A percentile compares a stretch with the other conserved stretches of the same genome.
Conservation (phyloP, 2,329 filamentous ascomycete genomes). For the Seiridium cupressi region DNA sequence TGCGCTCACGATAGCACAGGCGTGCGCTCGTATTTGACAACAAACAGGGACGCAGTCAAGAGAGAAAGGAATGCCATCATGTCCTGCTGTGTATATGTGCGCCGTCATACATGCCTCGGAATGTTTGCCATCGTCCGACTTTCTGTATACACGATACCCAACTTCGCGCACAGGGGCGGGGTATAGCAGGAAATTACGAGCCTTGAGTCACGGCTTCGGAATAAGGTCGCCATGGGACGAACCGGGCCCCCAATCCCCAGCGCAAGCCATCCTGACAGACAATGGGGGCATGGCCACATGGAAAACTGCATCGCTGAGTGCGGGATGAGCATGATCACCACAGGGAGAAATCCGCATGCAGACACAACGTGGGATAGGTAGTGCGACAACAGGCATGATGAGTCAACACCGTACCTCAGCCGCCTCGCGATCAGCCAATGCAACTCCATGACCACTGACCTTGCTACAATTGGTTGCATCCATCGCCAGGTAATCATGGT, state of each 20-base stretch:
- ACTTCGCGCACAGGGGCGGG: not conserved
- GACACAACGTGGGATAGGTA: not conserved
- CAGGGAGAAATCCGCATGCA: not conserved
- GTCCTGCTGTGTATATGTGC: not conserved
- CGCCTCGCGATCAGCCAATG: not conserved
- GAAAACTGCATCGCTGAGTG: too few species aligned
- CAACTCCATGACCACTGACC: not conserved
- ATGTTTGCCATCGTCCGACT: not conserved
- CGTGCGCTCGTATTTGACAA: not conserved
- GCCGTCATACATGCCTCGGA: not conserved
- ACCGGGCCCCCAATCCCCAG: too few species aligned
- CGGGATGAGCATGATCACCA: not conserved
- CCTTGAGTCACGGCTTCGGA: not conserved
- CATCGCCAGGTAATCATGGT: not conserved
- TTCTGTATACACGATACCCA: not conserved
- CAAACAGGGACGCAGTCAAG: not conserved
- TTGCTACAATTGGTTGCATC: not conserved
- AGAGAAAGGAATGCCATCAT: not conserved
- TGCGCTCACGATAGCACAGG: not conserved
- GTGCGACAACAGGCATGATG: not conserved
- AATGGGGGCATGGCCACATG: too few species aligned
- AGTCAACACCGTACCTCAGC: slow-evolving; percentile 1
- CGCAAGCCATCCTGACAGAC: not conserved
- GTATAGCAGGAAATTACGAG: not conserved
- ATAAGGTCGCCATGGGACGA: not conserved